Evolutionary conservation across 2,329 filamentous ascomycete species (phyloP).

Genomic region (Phialophora macrospora): DNA sequence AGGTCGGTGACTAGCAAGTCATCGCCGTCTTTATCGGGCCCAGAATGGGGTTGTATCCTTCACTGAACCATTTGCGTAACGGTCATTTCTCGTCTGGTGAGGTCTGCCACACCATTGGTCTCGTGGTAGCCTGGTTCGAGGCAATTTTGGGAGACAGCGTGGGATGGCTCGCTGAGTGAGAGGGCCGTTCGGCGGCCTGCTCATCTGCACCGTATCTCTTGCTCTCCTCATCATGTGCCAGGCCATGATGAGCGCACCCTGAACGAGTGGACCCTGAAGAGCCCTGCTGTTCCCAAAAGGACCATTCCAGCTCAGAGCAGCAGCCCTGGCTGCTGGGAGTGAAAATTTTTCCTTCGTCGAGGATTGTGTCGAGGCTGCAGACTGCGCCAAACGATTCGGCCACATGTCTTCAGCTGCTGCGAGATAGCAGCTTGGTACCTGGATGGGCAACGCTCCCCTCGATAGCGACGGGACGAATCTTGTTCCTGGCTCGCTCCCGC

Average conservation of each 20-base stretch:
- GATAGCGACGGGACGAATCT: conserved; percentile 18
- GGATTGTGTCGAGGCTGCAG: conserved; percentile 2
- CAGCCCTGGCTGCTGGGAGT: background rate
- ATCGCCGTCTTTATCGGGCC: conserved; percentile 16
- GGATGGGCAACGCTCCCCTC: conserved; percentile 3
- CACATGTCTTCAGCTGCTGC: conserved; percentile 11
- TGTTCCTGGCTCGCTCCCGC: conserved; percentile 11
- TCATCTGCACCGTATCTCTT: conserved; percentile 1
- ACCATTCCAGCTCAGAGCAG: background rate
- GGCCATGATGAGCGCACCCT: background rate
- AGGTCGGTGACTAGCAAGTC: conserved; percentile 3
- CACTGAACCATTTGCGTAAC: conserved; percentile 30
- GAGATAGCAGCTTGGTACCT: conserved; percentile 11
- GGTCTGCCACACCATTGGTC: background rate
- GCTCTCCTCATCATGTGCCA: conserved; percentile 20
- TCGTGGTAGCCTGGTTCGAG: conserved; percentile 3
- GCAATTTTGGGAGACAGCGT: conserved; percentile 6
- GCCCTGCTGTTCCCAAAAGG: background rate
- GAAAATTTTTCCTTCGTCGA: conserved; percentile 12
- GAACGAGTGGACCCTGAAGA: background rate
- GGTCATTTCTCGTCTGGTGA: background rate
- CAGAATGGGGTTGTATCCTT: conserved; percentile 17
- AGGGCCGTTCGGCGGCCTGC: background rate
- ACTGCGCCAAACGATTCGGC: background rate
- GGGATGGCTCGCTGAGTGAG: conserved; percentile 2